Percentiles rank a stretch among this genome's conserved stretches.
Conservation (phyloP, 805 yeast species). For the Candida sphagnicola region DNA sequence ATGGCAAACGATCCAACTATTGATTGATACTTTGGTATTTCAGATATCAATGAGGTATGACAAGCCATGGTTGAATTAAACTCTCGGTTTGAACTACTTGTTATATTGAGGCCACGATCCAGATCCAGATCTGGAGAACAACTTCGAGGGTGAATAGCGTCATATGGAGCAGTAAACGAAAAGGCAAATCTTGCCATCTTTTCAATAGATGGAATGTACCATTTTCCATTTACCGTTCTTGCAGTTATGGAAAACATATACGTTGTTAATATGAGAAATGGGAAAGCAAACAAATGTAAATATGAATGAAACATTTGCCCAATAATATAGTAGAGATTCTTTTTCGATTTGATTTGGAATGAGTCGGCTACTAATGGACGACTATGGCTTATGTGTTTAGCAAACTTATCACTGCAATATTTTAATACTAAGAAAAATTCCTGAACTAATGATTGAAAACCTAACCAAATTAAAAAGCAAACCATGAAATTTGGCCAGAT, state of each 20-base stretch:
- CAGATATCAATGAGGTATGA: not conserved
- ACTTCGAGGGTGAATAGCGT: slow-evolving; percentile 10
- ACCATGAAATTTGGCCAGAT: slow-evolving; percentile 46
- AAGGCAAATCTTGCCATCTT: slow-evolving; percentile 19
- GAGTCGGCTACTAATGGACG: slow-evolving; percentile 1
- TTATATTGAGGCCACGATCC: no score
- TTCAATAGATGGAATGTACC: slow-evolving; percentile 10
- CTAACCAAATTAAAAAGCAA: slow-evolving; percentile 24
- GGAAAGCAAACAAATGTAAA: slow-evolving; percentile 35
- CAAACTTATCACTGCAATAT: slow-evolving; percentile 5
- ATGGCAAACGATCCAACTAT: slow-evolving; percentile 28
- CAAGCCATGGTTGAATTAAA: not conserved
- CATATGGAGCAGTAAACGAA: slow-evolving; percentile 21
- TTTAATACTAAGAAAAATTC: slow-evolving; percentile 19
- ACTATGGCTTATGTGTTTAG: slow-evolving; percentile 4
- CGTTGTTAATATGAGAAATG: slow-evolving; percentile 40
- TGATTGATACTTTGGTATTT: slow-evolving; percentile 2
- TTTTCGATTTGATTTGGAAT: slow-evolving; percentile 11
- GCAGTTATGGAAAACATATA: slow-evolving; percentile 25
- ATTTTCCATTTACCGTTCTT: slow-evolving; percentile 9
- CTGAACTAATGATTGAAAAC: slow-evolving; percentile 18
- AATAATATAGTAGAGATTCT: slow-evolving; percentile 18
- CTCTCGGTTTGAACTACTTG: not conserved
- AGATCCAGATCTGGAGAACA: no score
- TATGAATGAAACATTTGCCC: slow-evolving; percentile 33